Base-by-base conservation (phyloP, 331 rosid species). In the Pyrus hybrid region DNA sequence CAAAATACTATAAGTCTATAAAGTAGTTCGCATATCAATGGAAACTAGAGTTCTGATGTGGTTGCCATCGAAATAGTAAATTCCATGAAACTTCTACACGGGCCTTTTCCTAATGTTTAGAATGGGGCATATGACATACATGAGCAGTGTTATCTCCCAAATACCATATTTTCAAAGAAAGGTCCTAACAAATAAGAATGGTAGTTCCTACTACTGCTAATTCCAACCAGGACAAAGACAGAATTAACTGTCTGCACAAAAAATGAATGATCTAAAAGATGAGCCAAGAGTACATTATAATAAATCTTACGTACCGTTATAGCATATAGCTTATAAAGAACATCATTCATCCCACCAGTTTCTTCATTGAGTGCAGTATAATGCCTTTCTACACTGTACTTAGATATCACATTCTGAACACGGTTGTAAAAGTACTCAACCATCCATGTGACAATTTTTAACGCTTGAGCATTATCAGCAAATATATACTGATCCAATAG, bases 281-380 rank as follows among this genome's bases (percentile, higher is more conserved):
- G 26, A 68, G 53, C 54, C 30, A 37, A 63, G 22, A 53, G 73
- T 68, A 35, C 54, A 14, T 60, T 29, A 60, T 1, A 65, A 33
- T 23, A 33, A 32, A 62, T 63, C 72, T 70, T 72, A 78, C 91
- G 1, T 70, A 93, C 98, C 6, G 99, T 88, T 61, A 90, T 6
- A n/a, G 67, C 67, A 80, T 83, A 94, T 63, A 94, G 82, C 73
- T 68, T 86, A 76, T 94, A 94, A 22, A 94, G 96, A 63, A 94
- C 85, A 75, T 94, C 99, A 83, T 94, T 94, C 99, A 94, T 94
- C 76, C 97, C 99, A 20, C 99, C 97, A 26, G 88, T 80, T 85
- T 92, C 99, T 64, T 86, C 88, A 76, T 94, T 92, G 41, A 84
- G 80, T 30, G 95, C 18, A 23, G 26, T 21, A 51, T 88, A 92